Evolutionary conservation across 192 early-diverging fungal genomes (phyloP).

Genomic region (Gigaspora rosea): DNA sequence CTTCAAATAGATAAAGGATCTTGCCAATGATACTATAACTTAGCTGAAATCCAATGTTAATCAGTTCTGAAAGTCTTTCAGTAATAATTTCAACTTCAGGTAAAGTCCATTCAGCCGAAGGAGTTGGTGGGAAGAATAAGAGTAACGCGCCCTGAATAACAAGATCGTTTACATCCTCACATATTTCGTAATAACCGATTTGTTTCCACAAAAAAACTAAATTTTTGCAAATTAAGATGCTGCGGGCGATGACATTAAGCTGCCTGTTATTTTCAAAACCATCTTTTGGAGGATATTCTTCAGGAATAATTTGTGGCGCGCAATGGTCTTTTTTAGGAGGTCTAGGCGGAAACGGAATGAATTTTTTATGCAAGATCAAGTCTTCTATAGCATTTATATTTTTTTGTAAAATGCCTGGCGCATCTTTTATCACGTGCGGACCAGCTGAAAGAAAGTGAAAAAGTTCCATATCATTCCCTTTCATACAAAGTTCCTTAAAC

Average conservation of each 20-base stretch:
- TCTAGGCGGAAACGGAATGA: constrained; percentile 12
- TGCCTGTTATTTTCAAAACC: constrained; percentile 16
- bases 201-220: constrained; percentile 1
- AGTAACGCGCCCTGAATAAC: constrained; percentile 18
- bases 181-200: constrained; percentile 9
- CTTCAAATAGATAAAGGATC: constrained; percentile 5
- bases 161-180: constrained; percentile 22
- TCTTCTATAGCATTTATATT: not conserved
- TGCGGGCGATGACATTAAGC: not conserved
- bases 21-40: constrained; percentile 5
- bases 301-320: not conserved
- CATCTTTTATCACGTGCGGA: not conserved
- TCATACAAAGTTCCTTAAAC: not conserved
- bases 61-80: not conserved
- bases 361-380: not conserved
- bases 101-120: not conserved
- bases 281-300: constrained; percentile 23
- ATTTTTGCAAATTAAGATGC: not conserved
- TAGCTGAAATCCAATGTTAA: constrained; percentile 6
- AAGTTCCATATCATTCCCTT: constrained; percentile 28
- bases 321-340: not conserved
- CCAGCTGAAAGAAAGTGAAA: constrained; percentile 6
- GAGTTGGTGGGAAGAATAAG: constrained; percentile 1
- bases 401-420: not conserved
- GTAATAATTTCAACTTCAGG: not conserved